Conservation (phyloP, 2,329 filamentous ascomycete genomes). For the Neonectria hederae region DNA sequence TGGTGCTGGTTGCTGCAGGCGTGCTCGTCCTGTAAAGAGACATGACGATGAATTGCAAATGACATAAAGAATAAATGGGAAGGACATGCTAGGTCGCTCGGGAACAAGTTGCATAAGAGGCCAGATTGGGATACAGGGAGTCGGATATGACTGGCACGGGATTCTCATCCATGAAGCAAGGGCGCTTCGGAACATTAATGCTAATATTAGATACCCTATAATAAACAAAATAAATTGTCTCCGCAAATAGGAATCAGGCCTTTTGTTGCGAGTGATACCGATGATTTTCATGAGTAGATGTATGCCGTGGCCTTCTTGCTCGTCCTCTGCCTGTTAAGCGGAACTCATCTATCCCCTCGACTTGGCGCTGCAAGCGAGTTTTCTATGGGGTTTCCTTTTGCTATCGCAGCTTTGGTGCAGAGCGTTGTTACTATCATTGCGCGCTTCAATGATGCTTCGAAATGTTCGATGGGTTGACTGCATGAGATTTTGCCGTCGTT, state of each 20-base stretch:
- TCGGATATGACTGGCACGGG: slow-evolving; percentile 28
- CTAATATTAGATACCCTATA: slow-evolving; percentile 37
- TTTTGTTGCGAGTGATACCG: background rate
- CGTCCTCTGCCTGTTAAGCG: background rate
- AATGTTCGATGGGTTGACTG: background rate
- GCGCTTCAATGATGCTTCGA: background rate
- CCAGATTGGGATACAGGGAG: background rate
- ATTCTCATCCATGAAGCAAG: slow-evolving; percentile 34
- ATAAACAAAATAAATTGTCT: background rate
- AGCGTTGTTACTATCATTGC: background rate
- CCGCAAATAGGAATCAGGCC: background rate
- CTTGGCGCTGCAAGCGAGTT: background rate
- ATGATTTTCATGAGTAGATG: background rate
- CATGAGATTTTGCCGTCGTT: background rate
- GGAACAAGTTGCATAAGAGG: slow-evolving; percentile 3
- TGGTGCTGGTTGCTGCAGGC: slow-evolving; percentile 36
- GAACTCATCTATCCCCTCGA: background rate
- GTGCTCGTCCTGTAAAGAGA: slow-evolving; percentile 38
- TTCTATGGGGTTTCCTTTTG: background rate
- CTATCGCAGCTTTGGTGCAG: background rate
- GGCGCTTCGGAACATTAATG: slow-evolving; percentile 40
- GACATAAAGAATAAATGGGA: background rate
- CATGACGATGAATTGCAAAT: slow-evolving; percentile 13
- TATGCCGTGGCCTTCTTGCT: background rate
- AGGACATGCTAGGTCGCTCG: background rate